These are phyloP conservation scores for Heimioporus punctisporus DNA, from an alignment of 1,284 basidiomycete species.

Conservation along the genomic window DNA sequence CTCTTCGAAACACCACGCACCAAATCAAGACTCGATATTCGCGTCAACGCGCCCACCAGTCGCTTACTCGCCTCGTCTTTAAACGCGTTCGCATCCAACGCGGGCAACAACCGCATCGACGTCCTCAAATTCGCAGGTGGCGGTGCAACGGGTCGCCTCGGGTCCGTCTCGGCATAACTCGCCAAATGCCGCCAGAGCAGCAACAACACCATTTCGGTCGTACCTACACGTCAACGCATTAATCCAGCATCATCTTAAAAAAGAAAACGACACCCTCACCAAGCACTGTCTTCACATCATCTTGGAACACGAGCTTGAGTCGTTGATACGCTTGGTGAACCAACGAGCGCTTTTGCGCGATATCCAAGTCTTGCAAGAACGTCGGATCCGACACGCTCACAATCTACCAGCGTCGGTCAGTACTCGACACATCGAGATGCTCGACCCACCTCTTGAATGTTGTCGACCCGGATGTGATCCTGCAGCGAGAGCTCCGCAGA, in stretches of 20 bases:
- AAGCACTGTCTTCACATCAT: constrained; percentile 55
- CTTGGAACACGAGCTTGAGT: constrained; percentile 44
- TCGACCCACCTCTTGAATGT: constrained; percentile 69
- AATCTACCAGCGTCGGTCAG: too few species aligned
- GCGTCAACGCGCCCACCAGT: constrained; percentile 51
- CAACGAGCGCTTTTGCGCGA: constrained; percentile 65
- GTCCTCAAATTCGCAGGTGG: constrained; percentile 33
- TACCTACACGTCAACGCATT: too few species aligned
- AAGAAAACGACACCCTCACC: constrained; percentile 42
- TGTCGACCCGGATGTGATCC: constrained; percentile 71
- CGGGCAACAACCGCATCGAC: constrained; percentile 55
- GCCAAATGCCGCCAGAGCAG: constrained; percentile 87
- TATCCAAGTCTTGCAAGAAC: constrained; percentile 64
- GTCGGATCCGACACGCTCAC: constrained; percentile 54
- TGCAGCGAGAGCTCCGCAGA: constrained; percentile 72
- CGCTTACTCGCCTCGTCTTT: constrained; percentile 54
- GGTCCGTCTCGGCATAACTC: constrained; percentile 52
- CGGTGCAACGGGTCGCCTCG: constrained; percentile 31
- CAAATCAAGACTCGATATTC: constrained; percentile 52
- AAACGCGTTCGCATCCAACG: constrained; percentile 54
- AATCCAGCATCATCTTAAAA: too few species aligned
- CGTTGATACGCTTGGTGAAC: constrained; percentile 61
- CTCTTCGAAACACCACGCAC: constrained; percentile 32
- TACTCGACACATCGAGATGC: too few species aligned
- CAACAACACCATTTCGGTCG: constrained; percentile 83